These are phyloP conservation scores for Linnemannia exigua DNA, from an alignment of 192 early-diverging fungal species.

Conservation along the genomic window DNA sequence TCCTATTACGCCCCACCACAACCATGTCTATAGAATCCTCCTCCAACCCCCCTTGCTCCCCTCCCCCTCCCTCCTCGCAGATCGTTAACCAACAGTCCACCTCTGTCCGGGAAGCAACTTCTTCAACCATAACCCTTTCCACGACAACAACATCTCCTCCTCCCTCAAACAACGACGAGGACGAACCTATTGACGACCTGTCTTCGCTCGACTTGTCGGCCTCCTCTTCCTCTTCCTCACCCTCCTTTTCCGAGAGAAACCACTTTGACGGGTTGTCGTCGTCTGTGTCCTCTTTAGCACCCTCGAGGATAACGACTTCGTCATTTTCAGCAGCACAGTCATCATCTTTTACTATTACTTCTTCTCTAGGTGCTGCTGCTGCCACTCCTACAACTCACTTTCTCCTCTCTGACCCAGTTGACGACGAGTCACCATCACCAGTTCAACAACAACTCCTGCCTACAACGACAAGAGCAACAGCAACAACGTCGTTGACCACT, in stretches of 20 bases:
- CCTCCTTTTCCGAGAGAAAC: background rate
- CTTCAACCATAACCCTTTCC: background rate
- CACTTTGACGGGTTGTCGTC: background rate
- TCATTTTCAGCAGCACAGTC: conserved; percentile 1
- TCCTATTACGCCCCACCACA: background rate
- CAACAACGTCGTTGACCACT: background rate
- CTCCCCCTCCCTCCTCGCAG: background rate
- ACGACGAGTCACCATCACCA: background rate
- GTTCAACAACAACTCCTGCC: background rate
- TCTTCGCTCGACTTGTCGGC: background rate
- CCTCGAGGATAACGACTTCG: background rate
- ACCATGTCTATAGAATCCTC: background rate
- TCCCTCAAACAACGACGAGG: background rate
- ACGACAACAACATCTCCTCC: background rate
- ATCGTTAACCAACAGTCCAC: conserved; percentile 1
- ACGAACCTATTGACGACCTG: conserved; percentile 4
- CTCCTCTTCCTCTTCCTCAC: background rate
- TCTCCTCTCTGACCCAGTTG: background rate
- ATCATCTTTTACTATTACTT: background rate
- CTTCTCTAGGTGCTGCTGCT: too few relatives aligned
- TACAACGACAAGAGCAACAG: background rate
- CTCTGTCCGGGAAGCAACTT: background rate
- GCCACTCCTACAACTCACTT: background rate
- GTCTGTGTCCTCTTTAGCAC: background rate
- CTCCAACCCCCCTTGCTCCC: background rate